Evolutionary conservation across 1,139 yeast species (phyloP).

Genomic region (Zygosaccharomyces sapae): DNA sequence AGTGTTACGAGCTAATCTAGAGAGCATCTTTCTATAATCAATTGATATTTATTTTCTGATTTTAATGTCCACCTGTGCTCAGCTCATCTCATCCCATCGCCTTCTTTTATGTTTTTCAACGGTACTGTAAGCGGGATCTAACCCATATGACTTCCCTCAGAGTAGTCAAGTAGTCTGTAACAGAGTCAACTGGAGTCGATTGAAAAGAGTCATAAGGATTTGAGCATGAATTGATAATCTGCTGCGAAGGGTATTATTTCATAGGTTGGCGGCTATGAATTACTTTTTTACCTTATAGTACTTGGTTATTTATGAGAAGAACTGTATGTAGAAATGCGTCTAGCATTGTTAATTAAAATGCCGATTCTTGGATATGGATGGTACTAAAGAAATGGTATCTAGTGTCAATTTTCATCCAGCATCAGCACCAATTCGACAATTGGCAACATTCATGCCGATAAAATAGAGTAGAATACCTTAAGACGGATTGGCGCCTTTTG

Average conservation of each 20-base stretch:
- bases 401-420: no score
- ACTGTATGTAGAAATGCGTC: no score
- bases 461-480: no score
- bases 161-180: not conserved
- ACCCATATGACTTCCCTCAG: conserved; percentile 1
- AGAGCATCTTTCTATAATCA: conserved; percentile 7
- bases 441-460: no score
- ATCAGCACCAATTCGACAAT: no score
- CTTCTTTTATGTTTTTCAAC: conserved; percentile 2
- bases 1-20: conserved; percentile 10
- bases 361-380: no score
- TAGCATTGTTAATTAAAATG: no score
- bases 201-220: not conserved
- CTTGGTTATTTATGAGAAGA: no score
- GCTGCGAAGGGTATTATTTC: not conserved
- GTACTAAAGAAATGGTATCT: no score
- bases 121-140: not conserved
- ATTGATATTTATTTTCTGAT: no score
- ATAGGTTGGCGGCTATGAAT: not conserved
- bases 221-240: not conserved
- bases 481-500: no score
- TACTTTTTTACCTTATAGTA: no score
- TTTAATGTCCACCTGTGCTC: not conserved
- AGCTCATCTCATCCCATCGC: not conserved
- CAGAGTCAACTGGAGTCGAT: not conserved